Base-by-base conservation (phyloP, 176 grass and related monocot species). In the Oryza meridionalis region DNA sequence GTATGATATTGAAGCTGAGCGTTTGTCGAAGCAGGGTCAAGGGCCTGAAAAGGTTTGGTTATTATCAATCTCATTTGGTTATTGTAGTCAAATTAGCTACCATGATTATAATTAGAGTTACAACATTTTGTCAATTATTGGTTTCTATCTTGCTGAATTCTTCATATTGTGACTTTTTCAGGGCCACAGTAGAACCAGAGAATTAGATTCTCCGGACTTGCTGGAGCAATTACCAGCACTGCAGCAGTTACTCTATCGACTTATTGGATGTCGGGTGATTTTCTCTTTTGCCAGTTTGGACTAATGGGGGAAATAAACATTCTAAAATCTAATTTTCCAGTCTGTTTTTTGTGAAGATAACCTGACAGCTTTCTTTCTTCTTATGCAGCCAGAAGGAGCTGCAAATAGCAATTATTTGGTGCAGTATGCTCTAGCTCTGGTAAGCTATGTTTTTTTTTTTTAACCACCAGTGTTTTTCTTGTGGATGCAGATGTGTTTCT, bases 1-100 rank as follows among this genome's bases (percentile, higher is more conserved):
- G 67, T 94, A 98, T 86, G 95, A 98, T 79, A 77, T 98, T 82
- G 95, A 98, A 87, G 82, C 95, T 77, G 95, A 93, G 76, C 84
- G 89, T 87, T 91, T 98, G 76, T 53, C 86, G 40, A 92, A 89
- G 76, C 92, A 94, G 75, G 76, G 81, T 86, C 90, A 89, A 91
- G 90, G 82, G 50, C 24, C 87, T 91, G 95, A 94, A 82, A 98
- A 94, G 95, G 95, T 97, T 50, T 88, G 38, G 67, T 32, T 4
- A 68, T 46, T 85, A 50, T 40, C 75, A 69, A 79, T 77, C 26
- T 62, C 37, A 90, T 73, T 66, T 73, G 32, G 32, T 4, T 80
- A 50, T 50, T 84, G 35, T 59, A 27, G 32, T 66, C 31, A 67
- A 55, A 78, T 61, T 8, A 77, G 11, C 53, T 55, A 61, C 49